Conservation (phyloP, 352 stramenopile species). For the Pythium apleroticum region DNA sequence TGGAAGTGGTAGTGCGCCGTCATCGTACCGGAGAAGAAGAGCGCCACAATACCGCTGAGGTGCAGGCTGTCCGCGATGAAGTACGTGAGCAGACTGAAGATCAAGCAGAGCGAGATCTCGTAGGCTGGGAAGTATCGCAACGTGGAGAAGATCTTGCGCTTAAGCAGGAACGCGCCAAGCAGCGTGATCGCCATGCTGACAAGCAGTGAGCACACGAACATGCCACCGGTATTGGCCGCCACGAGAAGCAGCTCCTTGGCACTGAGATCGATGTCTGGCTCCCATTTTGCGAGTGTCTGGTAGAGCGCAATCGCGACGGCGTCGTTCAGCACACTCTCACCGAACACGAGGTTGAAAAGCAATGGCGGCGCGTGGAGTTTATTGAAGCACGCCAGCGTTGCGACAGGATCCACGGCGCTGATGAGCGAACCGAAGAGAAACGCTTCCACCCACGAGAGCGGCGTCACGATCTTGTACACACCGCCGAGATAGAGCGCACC, state of each 20-base stretch:
- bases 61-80: constrained; percentile 78
- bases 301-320: constrained; percentile 93
- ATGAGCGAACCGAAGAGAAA: constrained; percentile 93
- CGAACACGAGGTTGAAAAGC: constrained; percentile 95
- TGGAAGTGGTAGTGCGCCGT: constrained; percentile 88
- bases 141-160: constrained; percentile 66
- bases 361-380: constrained; percentile 83
- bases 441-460: constrained; percentile 88
- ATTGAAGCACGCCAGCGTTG: constrained; percentile 92
- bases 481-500: constrained; percentile 69
- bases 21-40: constrained; percentile 93
- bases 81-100: constrained; percentile 86
- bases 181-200: constrained; percentile 74
- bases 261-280: constrained; percentile 66
- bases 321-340: constrained; percentile 95
- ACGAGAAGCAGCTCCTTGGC: constrained; percentile 62
- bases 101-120: constrained; percentile 85
- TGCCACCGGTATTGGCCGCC: constrained; percentile 61
- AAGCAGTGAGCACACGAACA: constrained; percentile 79
- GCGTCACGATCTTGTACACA: constrained; percentile 57
- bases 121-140: constrained; percentile 83
- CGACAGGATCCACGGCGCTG: constrained; percentile 92
- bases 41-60: constrained; percentile 91
- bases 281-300: constrained; percentile 90
- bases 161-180: constrained; percentile 72